phyloP scores from a whole-genome alignment of 495 filamentous ascomycete species.

The Filosporella fistucella region DNA sequence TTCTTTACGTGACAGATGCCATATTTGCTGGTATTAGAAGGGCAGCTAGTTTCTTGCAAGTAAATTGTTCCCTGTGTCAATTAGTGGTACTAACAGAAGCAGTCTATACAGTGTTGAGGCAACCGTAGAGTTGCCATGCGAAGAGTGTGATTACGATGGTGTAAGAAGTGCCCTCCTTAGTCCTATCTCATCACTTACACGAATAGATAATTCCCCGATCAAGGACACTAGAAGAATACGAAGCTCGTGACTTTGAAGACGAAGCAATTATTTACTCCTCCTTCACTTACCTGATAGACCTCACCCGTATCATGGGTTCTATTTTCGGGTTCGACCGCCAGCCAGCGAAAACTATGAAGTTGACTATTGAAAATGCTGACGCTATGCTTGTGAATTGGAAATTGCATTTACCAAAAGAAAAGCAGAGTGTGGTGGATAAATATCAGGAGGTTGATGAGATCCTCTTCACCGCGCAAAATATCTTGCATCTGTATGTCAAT shows the following conservation, averaged over 20 bases:
- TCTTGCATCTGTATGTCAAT: slow-evolving; percentile 37
- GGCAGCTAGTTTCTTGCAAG: slow-evolving; percentile 29
- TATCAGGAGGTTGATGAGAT: slow-evolving; percentile 62
- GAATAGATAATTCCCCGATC: slow-evolving; percentile 46
- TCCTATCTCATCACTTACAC: slow-evolving; percentile 2
- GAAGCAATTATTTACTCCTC: slow-evolving; percentile 52
- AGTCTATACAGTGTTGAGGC: slow-evolving; percentile 32
- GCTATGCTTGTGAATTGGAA: slow-evolving; percentile 64
- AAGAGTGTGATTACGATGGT: slow-evolving; percentile 53
- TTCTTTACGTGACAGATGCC: slow-evolving; percentile 63
- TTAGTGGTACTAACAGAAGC: background rate
- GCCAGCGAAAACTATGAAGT: slow-evolving; percentile 17
- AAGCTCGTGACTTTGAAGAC: slow-evolving; percentile 47
- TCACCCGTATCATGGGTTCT: slow-evolving; percentile 54
- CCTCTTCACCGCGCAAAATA: slow-evolving; percentile 69
- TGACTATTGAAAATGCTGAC: slow-evolving; percentile 50
- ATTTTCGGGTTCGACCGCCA: slow-evolving; percentile 43
- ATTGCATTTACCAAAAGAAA: slow-evolving; percentile 61
- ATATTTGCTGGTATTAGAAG: slow-evolving; percentile 29
- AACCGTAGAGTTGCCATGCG: slow-evolving; percentile 57
- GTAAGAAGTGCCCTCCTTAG: slow-evolving; percentile 19
- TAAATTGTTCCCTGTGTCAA: slow-evolving; percentile 34
- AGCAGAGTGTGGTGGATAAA: slow-evolving; percentile 58
- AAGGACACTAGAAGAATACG: slow-evolving; percentile 51
- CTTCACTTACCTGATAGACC: slow-evolving; percentile 58